Evolutionary conservation across 305 asterid species (phyloP).

Genomic region (Nicotiana rustica): DNA sequence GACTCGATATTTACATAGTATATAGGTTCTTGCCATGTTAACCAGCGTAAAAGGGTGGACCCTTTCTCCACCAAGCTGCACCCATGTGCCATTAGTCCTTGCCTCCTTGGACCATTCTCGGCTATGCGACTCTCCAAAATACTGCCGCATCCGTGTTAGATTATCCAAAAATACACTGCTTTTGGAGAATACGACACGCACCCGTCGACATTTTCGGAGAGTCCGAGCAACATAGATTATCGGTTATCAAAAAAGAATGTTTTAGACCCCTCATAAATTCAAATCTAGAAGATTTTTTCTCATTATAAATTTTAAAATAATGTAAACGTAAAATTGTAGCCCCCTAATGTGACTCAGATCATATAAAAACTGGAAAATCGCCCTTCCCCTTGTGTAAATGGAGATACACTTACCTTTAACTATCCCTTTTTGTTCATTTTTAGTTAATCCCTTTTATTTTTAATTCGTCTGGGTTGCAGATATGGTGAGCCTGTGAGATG

Average conservation of each 20-base stretch:
- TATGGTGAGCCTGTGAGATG: conserved; percentile 14
- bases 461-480: background rate
- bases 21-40: too few species aligned
- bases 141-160: too few species aligned
- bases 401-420: conserved; percentile 25
- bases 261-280: background rate
- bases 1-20: background rate
- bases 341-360: background rate
- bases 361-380: background rate
- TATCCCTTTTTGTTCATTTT: conserved; percentile 15
- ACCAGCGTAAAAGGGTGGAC: background rate
- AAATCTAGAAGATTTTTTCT: background rate
- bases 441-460: conserved; percentile 16
- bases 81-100: background rate
- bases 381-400: background rate
- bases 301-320: background rate
- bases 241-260: background rate
- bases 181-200: too few species aligned
- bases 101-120: too few species aligned
- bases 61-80: conserved; percentile 6
- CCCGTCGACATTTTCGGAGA: too few species aligned
- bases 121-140: too few species aligned
- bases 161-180: too few species aligned
- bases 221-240: background rate
- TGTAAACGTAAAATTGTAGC: background rate